Base-by-base conservation (phyloP, 257 asterid genomes). In the Penstemon eatonii region DNA sequence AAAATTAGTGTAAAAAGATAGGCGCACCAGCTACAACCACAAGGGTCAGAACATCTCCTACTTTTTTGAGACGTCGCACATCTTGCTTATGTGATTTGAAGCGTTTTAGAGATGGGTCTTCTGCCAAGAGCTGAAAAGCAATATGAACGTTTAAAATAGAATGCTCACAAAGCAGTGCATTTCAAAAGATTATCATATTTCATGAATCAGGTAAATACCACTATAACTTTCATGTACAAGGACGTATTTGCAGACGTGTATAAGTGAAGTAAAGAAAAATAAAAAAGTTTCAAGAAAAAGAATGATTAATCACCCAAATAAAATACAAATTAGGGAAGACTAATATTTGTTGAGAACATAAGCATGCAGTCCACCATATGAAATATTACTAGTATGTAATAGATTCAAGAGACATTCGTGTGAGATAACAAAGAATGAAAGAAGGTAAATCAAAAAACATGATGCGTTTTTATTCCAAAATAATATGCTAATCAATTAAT, bases 11-110 rank as follows among this genome's bases (percentile, higher is more conserved):
- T 44, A 67, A 49, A 58, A 71, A 50, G 56, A 69, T 43, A 10
- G 61, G 55, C 81, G 18, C 84, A 89, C 96, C 96, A 52, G 98
- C 95, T 62, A 86, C 91, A 67, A 91, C 87, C 12, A 81, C 71
- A 43, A 91, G 42, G 11, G 96, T 91, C 63, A 86, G 88, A 73
- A 73, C 76, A 72, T 89, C 96, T 73, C 96, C 95, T 2, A 81
- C 67, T 69, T 64, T 77, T 71, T 85, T 89, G 75, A 91, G 79
- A 73, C 78, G 81, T 47, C 80, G 71, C 66, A 86, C 86, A 45
- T 85, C 74, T 73, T 80, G 79, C 79, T 88, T 84, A 65, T 85
- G 78, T 37, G 96, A 86, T 72, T 90, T 90, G 75, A 86, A 86
- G 75, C 82, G 90, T 62, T 70, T 86, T 47, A 90, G 82, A 12